These are phyloP conservation scores for Colletotrichum cuscutae DNA, from an alignment of 2,329 filamentous ascomycete genomes.

Conservation along the genomic window DNA sequence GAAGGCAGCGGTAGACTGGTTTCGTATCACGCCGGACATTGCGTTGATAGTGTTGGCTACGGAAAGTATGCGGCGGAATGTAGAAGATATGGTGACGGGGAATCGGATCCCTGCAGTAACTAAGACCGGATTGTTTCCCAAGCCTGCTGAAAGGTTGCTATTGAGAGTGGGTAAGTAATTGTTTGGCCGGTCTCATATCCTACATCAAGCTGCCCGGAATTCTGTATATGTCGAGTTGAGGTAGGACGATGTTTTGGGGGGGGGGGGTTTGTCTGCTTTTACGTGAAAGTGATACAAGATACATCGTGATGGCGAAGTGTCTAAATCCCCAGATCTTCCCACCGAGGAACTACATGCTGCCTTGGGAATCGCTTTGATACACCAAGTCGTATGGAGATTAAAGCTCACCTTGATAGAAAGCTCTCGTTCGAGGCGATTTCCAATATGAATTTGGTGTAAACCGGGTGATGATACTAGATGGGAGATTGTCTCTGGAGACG, in stretches of 20 bases:
- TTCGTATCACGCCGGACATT: slow-evolving; percentile 50
- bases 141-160: neutral
- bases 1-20: slow-evolving; percentile 46
- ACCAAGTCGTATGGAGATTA: neutral
- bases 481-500: too few species aligned
- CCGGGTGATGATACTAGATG: neutral
- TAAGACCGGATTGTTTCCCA: neutral
- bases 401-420: slow-evolving; percentile 9
- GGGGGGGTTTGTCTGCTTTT: neutral
- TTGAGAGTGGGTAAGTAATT: neutral
- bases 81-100: neutral
- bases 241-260: neutral
- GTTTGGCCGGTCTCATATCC: neutral
- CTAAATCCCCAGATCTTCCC: neutral
- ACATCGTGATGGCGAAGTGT: neutral
- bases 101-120: neutral
- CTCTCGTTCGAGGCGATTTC: neutral
- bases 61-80: slow-evolving; percentile 1
- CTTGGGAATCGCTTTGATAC: neutral
- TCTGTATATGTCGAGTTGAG: neutral
- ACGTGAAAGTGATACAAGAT: neutral
- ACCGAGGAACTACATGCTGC: neutral
- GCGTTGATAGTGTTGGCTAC: slow-evolving; percentile 9
- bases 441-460: neutral
- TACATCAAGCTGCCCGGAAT: neutral